Percentiles rank a stretch among this genome's conserved stretches.
Evolutionary conservation across 495 filamentous ascomycete genomes (phyloP).

Genomic region (Penicillium steckii): DNA sequence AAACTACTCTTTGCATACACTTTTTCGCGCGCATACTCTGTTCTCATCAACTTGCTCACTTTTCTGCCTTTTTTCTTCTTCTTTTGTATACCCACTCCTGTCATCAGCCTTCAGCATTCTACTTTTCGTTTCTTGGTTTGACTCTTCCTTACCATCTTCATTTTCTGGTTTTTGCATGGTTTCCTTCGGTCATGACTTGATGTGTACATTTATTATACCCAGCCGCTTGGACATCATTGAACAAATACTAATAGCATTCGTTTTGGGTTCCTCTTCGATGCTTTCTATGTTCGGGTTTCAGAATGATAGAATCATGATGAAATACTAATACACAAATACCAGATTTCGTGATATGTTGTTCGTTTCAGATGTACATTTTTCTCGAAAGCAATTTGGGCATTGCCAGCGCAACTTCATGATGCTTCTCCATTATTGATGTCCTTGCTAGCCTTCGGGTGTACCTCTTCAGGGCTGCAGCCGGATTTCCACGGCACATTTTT

Average conservation of each 20-base stretch:
- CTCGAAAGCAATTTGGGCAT: neutral
- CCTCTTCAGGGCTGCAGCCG: constrained; percentile 27
- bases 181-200: constrained; percentile 24
- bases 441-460: constrained; percentile 15
- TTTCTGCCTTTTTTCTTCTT: too few species aligned
- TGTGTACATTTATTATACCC: constrained; percentile 31
- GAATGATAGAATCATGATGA: neutral
- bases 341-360: neutral
- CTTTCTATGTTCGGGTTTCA: too few species aligned
- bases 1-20: too few species aligned
- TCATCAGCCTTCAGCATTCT: neutral
- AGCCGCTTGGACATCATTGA: constrained; percentile 9
- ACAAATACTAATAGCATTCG: neutral
- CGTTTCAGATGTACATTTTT: neutral
- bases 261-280: neutral
- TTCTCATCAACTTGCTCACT: too few species aligned
- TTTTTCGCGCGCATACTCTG: too few species aligned
- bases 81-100: neutral
- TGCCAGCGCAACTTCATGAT: neutral
- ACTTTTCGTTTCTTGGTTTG: neutral
- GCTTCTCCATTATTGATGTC: neutral
- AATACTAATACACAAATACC: neutral
- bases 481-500: constrained; percentile 54
- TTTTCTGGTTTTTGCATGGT: neutral
- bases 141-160: neutral